Base-by-base conservation (phyloP, 352 stramenopile species). In the Phytophthora pseudosyringae region DNA sequence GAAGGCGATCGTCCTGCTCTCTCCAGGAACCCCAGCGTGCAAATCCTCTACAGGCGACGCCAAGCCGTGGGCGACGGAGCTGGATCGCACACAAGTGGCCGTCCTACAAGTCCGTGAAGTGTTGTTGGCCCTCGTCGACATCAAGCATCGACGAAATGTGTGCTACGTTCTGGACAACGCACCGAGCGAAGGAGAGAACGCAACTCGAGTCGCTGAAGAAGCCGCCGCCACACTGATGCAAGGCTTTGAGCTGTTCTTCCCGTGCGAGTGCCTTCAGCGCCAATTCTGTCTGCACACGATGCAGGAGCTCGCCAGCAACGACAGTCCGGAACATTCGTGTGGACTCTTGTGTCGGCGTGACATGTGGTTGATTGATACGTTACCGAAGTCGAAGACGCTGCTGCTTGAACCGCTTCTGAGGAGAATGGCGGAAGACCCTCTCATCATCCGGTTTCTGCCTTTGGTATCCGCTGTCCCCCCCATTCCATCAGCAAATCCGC, bases 241-340 rank as follows among this genome's bases (percentile, higher is more conserved):
- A 6, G 89, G 86, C 0, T 81, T 97, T 16, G 90, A 98, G 26
- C 35, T 98, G 1, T 97, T 98, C 48, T 96, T 96, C 41, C 81
- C 92, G 9, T 95, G 81, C 16, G 72, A 77, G 46, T 93, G 76
- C 51, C 71, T 87, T 36, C 81, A 93, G 49, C 56, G 76, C 3
- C 64, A 80, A 31, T 73, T 98, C 5, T 79, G 93, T 26, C 69
- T 89, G 44, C 60, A 73, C 33, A 36, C 71, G 18, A 59, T 89
- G 28, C 60, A 59, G 9, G 64, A 73, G 25, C 16, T 53, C 0
- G n/a, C 26, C 28, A 59, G 5, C 9, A 45, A 32, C 7, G 50
- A 73, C 3, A 41, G 10, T n/a, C 9, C n/a, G 3, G 44, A 63
- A 36, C 32, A 32, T 32, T 55, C 21, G 6, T 72, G 58, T 59